phyloP scores from a whole-genome alignment of 805 yeast genomes.

The Kazachstania bromeliacearum region DNA sequence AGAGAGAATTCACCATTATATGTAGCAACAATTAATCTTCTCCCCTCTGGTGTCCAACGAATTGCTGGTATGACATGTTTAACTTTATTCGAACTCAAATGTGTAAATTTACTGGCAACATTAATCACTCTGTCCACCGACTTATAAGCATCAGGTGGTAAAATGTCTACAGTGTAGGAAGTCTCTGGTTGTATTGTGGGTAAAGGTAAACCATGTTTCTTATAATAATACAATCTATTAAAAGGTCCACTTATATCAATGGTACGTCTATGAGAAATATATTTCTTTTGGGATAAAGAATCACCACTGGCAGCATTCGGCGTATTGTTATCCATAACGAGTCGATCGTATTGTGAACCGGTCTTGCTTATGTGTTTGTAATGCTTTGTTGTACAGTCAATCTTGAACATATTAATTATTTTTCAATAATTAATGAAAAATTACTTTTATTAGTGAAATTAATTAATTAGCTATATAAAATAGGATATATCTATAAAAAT shows the following conservation, averaged over 20 bases:
- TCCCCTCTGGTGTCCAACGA: conserved; percentile 96
- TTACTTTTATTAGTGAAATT: too few species aligned
- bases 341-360: neutral
- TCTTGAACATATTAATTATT: too few species aligned
- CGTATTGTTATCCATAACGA: neutral
- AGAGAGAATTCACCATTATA: conserved; percentile 93
- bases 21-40: conserved; percentile 80
- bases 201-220: conserved; percentile 21
- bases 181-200: conserved; percentile 26
- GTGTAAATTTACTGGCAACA: conserved; percentile 73
- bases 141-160: conserved; percentile 25
- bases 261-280: conserved; percentile 26
- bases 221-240: conserved; percentile 20
- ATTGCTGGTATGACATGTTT: conserved; percentile 83
- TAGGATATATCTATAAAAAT: too few species aligned
- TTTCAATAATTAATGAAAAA: too few species aligned
- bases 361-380: neutral
- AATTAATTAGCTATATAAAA: too few species aligned
- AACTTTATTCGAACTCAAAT: conserved; percentile 82
- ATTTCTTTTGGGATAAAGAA: conserved; percentile 16
- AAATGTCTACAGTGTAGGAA: conserved; percentile 21
- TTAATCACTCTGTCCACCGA: conserved; percentile 37
- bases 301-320: too few species aligned
- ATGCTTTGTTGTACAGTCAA: neutral
- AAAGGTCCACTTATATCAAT: conserved; percentile 27